These are phyloP conservation scores for Paecilomyces formosus DNA, from an alignment of 2,329 filamentous ascomycete species.

Conservation along the genomic window DNA sequence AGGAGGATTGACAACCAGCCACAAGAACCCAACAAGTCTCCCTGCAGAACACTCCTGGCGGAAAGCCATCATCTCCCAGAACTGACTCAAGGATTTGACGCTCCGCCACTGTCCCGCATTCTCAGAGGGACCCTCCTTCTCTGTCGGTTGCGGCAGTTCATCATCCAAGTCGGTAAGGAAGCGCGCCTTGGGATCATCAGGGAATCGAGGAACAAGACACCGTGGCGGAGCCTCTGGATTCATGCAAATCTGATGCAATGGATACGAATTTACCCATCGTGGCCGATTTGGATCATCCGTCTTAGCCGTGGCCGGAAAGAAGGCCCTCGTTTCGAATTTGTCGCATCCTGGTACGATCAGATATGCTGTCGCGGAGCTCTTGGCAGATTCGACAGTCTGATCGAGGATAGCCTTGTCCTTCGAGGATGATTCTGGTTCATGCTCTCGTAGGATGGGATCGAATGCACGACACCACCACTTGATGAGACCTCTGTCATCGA, in stretches of 20 bases:
- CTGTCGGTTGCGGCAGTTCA: conserved; percentile 49
- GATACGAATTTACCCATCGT: conserved; percentile 54
- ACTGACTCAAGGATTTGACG: conserved; percentile 75
- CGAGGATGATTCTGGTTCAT: conserved; percentile 32
- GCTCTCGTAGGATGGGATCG: conserved; percentile 60
- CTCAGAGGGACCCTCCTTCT: conserved; percentile 31
- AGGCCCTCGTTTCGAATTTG: conserved; percentile 67
- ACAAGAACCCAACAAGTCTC: conserved; percentile 85
- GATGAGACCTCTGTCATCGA: conserved; percentile 83
- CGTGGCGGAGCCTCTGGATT: conserved; percentile 63
- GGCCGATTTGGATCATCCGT: conserved; percentile 28
- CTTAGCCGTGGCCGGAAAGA: conserved; percentile 55
- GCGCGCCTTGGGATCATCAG: conserved; percentile 89
- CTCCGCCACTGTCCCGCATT: conserved; percentile 70
- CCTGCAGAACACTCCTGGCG: conserved; percentile 93
- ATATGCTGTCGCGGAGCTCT: conserved; percentile 59
- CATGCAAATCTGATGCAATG: conserved; percentile 67
- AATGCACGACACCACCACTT: conserved; percentile 93
- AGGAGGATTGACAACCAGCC: conserved; percentile 73
- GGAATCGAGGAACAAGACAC: conserved; percentile 82
- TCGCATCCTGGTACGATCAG: conserved; percentile 84
- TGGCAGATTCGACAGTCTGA: conserved; percentile 20
- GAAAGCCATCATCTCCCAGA: conserved; percentile 98
- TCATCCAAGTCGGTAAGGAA: conserved; percentile 86
- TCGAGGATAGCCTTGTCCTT: conserved; percentile 21